Percentiles rank a stretch among this genome's conserved stretches.
phyloP scores from a whole-genome alignment of 768 basidiomycete genomes.

The Suillus fuscotomentosus region DNA sequence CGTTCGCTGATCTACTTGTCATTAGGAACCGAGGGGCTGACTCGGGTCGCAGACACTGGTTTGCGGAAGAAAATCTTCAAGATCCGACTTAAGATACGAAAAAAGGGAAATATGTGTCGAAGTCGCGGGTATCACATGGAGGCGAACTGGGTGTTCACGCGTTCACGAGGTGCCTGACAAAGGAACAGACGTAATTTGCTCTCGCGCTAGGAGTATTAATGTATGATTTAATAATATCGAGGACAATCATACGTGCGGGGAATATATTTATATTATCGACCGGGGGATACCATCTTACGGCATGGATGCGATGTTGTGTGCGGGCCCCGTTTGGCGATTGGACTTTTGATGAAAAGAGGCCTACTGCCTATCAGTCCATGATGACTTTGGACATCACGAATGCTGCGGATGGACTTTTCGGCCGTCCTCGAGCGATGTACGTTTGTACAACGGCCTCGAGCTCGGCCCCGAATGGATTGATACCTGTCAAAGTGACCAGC shows the following conservation, averaged over 20 bases:
- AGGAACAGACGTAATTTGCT: not conserved
- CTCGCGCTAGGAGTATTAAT: not conserved
- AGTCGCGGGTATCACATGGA: not conserved
- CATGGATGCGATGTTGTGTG: not conserved
- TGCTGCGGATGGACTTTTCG: not conserved
- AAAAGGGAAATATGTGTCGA: not conserved
- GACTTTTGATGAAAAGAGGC: too few species aligned
- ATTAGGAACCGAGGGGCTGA: not conserved
- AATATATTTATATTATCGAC: not conserved
- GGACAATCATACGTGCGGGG: not conserved
- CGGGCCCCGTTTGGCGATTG: not conserved
- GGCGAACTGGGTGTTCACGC: not conserved
- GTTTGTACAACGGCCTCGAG: too few species aligned
- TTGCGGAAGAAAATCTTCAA: not conserved
- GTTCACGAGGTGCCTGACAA: not conserved
- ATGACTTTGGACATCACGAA: not conserved
- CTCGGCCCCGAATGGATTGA: not conserved
- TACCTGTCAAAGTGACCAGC: not conserved
- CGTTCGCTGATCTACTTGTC: not conserved
- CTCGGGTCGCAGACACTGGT: not conserved
- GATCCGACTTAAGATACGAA: not conserved
- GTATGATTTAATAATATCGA: not conserved
- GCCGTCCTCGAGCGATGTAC: not conserved
- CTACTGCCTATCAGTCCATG: not conserved
- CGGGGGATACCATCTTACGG: not conserved